Evolutionary conservation across 176 grass and related monocot genomes (phyloP).

Genomic region (Aegilops umbellulata): DNA sequence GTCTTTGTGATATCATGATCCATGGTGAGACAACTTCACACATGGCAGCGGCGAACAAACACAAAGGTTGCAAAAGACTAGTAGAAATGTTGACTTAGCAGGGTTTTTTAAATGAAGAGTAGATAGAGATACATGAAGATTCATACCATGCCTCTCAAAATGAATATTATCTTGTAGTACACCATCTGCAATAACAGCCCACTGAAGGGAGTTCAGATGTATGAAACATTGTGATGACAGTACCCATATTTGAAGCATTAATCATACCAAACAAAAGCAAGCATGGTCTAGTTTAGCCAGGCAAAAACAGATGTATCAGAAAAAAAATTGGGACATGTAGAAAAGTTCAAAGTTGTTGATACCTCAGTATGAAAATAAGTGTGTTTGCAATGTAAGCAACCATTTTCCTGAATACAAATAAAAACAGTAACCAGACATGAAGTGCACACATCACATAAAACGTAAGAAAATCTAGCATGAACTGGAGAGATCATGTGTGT

Average conservation of each 20-base stretch:
- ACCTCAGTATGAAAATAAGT: slow-evolving; percentile 98
- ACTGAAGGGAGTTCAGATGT: slow-evolving; percentile 49
- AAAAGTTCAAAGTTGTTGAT: slow-evolving; percentile 6
- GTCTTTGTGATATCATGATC: background rate
- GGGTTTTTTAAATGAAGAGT: slow-evolving; percentile 5
- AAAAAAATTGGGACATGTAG: background rate
- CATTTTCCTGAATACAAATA: slow-evolving; percentile 87
- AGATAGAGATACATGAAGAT: slow-evolving; percentile 15
- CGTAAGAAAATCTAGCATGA: background rate
- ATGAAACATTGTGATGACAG: slow-evolving; percentile 14
- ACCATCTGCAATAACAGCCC: slow-evolving; percentile 98
- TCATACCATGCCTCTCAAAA: slow-evolving; percentile 90
- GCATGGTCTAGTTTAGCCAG: background rate
- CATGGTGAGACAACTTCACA: background rate
- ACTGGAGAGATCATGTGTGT: background rate
- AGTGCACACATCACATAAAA: background rate
- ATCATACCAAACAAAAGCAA: slow-evolving; percentile 11
- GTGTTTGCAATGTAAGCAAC: slow-evolving; percentile 97
- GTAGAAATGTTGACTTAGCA: background rate
- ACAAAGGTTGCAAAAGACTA: background rate
- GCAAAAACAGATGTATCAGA: slow-evolving; percentile 8
- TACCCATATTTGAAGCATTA: background rate
- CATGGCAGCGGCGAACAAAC: background rate
- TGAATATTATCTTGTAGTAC: slow-evolving; percentile 74
- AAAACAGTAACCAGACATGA: slow-evolving; percentile 31